Base-by-base conservation (phyloP, 2,329 filamentous ascomycete genomes). In the Boeremia lycopersici region DNA sequence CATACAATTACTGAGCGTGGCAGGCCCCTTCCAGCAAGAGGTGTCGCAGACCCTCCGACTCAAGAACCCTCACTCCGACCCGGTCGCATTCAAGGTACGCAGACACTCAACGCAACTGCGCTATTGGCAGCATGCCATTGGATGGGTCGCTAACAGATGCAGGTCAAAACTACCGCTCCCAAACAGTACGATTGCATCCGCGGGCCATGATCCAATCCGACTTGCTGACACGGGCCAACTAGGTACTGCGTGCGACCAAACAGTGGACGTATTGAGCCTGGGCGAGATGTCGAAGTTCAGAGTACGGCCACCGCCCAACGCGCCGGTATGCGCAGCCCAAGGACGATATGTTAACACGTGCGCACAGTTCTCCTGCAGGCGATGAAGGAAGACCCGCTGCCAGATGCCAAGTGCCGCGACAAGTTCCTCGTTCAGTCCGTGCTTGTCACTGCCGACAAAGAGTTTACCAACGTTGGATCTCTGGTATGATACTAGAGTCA, bases 81-180 rank as follows among this genome's bases (percentile, higher is more conserved):
- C 85, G 6, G 78, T 88, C 52, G 85, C 85, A 26, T 88, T 88
- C 78, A 88, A 88, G 78, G 84, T 84, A 72, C 65, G 78, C 69
- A 51, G n/a, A 23, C 35, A 45, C 11, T 26, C 12, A 2, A n/a
- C 45, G 23, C 34, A 19, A 28, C 28, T 13, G 12, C 33, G 7
- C 10, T 30, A 17, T 23, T 12, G 29, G 30, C 2, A 11, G 9
- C 9, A n/a, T 9, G 13, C 10, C 6, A 17, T 29, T 26, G 41
- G 42, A 44, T 5, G 8, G 23, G 36, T 5, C 19, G 31, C 51
- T 53, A 28, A 45, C 38, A 35, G n/a, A 33, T 36, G 30, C 67
- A 96, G 92, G 95, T 99, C 78, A 99, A 99, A 87, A 99, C 95
- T 43, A 99, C 95, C 60, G 95, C 95, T 44, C 95, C 95, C 30